Evolutionary conservation across 78 protist species (phyloP).

Genomic region (Neovahlkampfia damariscottae): DNA sequence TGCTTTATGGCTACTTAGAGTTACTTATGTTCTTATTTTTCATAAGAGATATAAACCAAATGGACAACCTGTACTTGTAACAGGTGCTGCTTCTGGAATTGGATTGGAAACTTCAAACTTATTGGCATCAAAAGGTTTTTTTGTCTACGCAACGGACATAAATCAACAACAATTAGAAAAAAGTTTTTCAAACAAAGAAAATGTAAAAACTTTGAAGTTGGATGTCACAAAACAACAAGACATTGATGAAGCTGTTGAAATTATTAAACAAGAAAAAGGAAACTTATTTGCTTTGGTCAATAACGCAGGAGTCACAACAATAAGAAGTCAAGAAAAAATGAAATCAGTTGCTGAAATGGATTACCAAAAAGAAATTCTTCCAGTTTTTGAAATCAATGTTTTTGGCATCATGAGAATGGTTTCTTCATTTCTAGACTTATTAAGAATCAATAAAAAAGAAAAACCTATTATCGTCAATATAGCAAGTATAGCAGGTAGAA

Average conservation of each 20-base stretch:
- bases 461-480: slow-evolving; percentile 14
- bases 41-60: too few relatives aligned
- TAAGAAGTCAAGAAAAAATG: background rate
- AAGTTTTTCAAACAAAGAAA: too few relatives aligned
- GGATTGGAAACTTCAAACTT: too few relatives aligned
- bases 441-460: background rate
- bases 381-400: slow-evolving; percentile 2
- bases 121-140: too few relatives aligned
- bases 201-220: too few relatives aligned
- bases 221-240: slow-evolving; percentile 10
- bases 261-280: background rate
- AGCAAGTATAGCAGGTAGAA: background rate
- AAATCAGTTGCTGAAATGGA: background rate
- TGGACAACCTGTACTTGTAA: too few relatives aligned
- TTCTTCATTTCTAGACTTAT: background rate
- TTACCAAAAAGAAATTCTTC: too few relatives aligned
- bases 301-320: slow-evolving; percentile 1
- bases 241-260: background rate
- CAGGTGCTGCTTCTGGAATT: too few relatives aligned
- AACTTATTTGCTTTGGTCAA: slow-evolving; percentile 9
- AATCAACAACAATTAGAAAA: too few relatives aligned
- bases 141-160: too few relatives aligned
- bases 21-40: too few relatives aligned
- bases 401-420: slow-evolving; percentile 1
- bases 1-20: too few relatives aligned